These are phyloP conservation scores for Xylaria sp. DNA, from an alignment of 2,329 filamentous ascomycete species.

Conservation along the genomic window DNA sequence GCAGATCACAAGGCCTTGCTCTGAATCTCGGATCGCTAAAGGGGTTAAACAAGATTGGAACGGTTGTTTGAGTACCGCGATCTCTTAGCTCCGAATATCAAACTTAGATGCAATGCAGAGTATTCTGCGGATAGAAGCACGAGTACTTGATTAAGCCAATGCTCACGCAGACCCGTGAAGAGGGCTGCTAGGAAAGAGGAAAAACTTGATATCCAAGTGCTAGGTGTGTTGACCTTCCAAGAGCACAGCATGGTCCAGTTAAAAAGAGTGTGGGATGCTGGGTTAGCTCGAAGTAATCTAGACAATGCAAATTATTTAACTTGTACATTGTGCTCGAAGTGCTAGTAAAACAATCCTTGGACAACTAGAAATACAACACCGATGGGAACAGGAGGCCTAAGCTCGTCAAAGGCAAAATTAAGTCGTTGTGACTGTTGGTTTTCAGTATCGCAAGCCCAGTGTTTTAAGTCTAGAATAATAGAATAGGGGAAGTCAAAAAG, in stretches of 20 bases:
- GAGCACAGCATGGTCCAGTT: conserved; percentile 20
- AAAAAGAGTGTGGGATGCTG: conserved; percentile 27
- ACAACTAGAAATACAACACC: too few relatives aligned
- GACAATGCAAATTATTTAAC: conserved; percentile 34
- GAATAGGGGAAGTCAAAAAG: too few relatives aligned
- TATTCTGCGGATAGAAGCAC: conserved; percentile 10
- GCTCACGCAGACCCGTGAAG: conserved; percentile 21
- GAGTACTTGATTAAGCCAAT: conserved; percentile 17
- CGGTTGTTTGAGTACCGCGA: conserved; percentile 45
- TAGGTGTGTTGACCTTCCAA: conserved; percentile 19
- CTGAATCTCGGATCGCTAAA: conserved; percentile 94
- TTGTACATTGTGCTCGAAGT: background rate
- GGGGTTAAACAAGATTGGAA: conserved; percentile 85
- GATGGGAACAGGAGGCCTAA: too few relatives aligned
- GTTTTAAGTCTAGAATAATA: too few relatives aligned
- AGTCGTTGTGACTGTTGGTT: too few relatives aligned
- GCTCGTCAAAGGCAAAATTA: too few relatives aligned
- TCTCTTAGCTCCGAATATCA: conserved; percentile 12
- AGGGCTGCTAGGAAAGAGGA: conserved; percentile 16
- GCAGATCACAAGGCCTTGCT: conserved; percentile 93
- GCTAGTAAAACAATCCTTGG: background rate
- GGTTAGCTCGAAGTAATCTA: conserved; percentile 31
- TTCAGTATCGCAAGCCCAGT: too few relatives aligned
- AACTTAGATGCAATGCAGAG: conserved; percentile 23
- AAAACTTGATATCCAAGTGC: conserved; percentile 29